These are phyloP conservation scores for Malus hybrid DNA, from an alignment of 331 rosid species.

Conservation along the genomic window DNA sequence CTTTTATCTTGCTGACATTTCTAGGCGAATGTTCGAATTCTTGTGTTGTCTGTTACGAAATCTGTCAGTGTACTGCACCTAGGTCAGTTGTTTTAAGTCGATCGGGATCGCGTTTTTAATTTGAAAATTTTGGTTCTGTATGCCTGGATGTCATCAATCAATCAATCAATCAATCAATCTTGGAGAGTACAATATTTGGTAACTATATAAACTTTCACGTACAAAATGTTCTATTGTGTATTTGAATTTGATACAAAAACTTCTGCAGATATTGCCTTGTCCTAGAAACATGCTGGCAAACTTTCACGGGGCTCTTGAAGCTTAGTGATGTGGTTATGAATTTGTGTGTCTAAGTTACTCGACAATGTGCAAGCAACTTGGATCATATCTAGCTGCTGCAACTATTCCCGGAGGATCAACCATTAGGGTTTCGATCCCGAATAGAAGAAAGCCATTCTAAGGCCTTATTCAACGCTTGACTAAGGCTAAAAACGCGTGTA, in stretches of 20 bases:
- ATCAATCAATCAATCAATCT: background rate
- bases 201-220: background rate
- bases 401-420: background rate
- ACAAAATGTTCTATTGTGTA: background rate
- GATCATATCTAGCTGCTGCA: background rate
- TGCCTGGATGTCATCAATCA: background rate
- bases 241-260: background rate
- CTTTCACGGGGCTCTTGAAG: background rate
- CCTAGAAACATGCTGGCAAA: background rate
- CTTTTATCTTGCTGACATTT: background rate
- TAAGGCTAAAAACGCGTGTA: background rate
- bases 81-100: background rate
- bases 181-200: background rate
- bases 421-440: background rate
- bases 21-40: background rate
- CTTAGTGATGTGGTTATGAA: background rate
- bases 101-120: background rate
- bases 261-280: background rate
- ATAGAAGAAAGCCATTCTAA: background rate
- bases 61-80: background rate
- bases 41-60: constrained; percentile 1
- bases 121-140: background rate
- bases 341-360: background rate
- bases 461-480: background rate
- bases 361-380: background rate